Percentiles rank a stretch among this genome's conserved stretches.
Evolutionary conservation across 805 yeast genomes (phyloP).

Genomic region (Lipomyces lipofer): DNA sequence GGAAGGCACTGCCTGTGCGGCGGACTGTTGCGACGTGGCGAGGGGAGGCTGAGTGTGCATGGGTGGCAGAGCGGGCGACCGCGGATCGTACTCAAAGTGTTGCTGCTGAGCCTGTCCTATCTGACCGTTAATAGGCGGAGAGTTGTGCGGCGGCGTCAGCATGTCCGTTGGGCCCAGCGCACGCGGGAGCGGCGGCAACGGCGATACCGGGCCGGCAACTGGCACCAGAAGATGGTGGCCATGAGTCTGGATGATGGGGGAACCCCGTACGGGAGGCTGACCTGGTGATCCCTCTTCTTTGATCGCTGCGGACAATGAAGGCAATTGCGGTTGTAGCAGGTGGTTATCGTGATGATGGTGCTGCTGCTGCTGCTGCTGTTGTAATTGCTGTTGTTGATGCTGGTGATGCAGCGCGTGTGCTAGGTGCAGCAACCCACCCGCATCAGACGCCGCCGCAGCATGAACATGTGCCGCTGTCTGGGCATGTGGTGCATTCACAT

Average conservation of each 20-base stretch:
- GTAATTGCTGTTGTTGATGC: conserved; percentile 13
- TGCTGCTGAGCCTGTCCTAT: not conserved
- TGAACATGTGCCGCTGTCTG: conserved; percentile 1
- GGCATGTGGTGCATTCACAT: conserved; percentile 1
- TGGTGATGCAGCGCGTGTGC: conserved; percentile 28
- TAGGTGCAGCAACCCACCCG: conserved; percentile 24
- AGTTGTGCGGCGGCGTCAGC: conserved; percentile 30
- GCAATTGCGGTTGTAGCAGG: conserved; percentile 8
- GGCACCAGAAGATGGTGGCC: not conserved
- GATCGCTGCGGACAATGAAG: conserved; percentile 18
- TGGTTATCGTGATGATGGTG: conserved; percentile 2
- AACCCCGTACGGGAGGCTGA: conserved; percentile 2
- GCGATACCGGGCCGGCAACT: conserved; percentile 8
- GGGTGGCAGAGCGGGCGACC: conserved; percentile 3
- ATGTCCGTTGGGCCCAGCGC: conserved; percentile 27
- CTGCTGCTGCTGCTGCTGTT: conserved; percentile 4
- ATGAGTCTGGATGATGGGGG: conserved; percentile 7
- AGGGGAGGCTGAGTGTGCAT: not conserved
- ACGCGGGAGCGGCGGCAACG: conserved; percentile 25
- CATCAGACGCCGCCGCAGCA: conserved; percentile 18
- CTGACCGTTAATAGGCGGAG: conserved; percentile 9
- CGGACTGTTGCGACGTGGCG: not conserved
- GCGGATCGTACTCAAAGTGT: not conserved
- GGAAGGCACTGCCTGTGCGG: not conserved
- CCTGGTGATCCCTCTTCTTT: conserved; percentile 15